Conservation (phyloP, 148 eudicot genomes). For the Silene latifolia region DNA sequence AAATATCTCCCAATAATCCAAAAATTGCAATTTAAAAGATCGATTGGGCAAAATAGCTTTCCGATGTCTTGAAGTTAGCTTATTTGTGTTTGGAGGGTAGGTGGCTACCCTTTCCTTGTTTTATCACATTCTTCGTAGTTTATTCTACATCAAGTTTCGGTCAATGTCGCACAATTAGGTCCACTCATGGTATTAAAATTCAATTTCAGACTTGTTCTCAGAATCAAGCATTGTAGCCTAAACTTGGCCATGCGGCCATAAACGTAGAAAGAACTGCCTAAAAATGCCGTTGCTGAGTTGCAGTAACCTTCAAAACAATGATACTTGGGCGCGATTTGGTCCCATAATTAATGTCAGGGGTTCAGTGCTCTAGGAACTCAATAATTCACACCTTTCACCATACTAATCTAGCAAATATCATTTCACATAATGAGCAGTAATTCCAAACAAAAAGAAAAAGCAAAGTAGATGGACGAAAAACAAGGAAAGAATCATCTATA, state of each 20-base stretch:
- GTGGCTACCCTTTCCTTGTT: too few species aligned
- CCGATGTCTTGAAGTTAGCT: background rate
- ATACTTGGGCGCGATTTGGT: too few species aligned
- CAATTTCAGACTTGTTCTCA: too few species aligned
- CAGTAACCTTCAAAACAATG: too few species aligned
- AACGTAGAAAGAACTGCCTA: too few species aligned
- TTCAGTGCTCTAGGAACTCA: background rate
- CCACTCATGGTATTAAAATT: background rate
- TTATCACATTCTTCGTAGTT: background rate
- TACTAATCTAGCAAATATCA: background rate
- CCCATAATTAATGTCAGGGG: too few species aligned
- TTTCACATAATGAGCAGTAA: background rate
- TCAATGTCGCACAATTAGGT: background rate
- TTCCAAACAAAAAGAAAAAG: background rate
- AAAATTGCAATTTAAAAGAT: background rate
- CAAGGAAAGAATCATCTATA: background rate
- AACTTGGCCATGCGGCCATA: too few species aligned
- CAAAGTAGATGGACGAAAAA: background rate
- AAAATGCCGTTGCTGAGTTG: too few species aligned
- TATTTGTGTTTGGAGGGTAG: too few species aligned
- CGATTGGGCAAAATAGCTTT: background rate
- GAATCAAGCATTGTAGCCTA: too few species aligned
- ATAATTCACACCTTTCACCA: background rate
- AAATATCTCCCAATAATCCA: too few species aligned
- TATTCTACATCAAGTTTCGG: background rate